phyloP scores from a whole-genome alignment of 2,329 filamentous ascomycete species.

The Alternaria gaisen region DNA sequence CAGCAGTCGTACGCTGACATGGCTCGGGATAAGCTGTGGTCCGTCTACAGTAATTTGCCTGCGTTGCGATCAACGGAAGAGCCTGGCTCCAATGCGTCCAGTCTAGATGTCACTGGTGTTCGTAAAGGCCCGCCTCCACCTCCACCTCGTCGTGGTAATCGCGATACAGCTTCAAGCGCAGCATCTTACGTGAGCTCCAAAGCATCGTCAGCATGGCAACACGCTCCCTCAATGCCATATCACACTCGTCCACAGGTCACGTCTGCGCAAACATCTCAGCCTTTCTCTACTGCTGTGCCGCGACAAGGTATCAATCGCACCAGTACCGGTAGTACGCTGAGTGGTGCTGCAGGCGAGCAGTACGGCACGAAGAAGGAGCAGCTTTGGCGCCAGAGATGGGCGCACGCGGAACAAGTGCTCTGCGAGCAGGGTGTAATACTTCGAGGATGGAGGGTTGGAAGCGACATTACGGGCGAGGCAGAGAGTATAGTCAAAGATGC shows the following conservation, averaged over 20 bases:
- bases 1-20: conserved; percentile 48
- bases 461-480: conserved; percentile 74
- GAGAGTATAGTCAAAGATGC: conserved; percentile 69
- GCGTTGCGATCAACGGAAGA: conserved; percentile 40
- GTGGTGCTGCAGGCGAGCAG: conserved; percentile 31
- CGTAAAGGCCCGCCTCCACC: conserved; percentile 45
- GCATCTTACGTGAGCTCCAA: conserved; percentile 51
- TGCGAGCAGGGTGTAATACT: conserved; percentile 72
- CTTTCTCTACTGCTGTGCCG: conserved; percentile 37
- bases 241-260: conserved; percentile 33
- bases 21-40: conserved; percentile 51
- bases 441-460: conserved; percentile 76
- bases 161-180: conserved; percentile 50
- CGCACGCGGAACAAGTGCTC: conserved; percentile 69
- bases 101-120: conserved; percentile 18
- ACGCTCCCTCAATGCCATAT: conserved; percentile 43
- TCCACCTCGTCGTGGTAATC: conserved; percentile 48
- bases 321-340: conserved; percentile 37
- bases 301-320: conserved; percentile 36
- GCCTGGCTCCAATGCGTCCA: conserved; percentile 17
- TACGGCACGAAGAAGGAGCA: conserved; percentile 73
- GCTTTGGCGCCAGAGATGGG: conserved; percentile 74
- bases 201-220: conserved; percentile 46
- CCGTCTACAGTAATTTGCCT: conserved; percentile 53
- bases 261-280: conserved; percentile 30